A percentile compares a stretch with the other conserved stretches of the same genome.
Conservation (phyloP, 1,284 basidiomycete species). For the Austroboletus niveus region DNA sequence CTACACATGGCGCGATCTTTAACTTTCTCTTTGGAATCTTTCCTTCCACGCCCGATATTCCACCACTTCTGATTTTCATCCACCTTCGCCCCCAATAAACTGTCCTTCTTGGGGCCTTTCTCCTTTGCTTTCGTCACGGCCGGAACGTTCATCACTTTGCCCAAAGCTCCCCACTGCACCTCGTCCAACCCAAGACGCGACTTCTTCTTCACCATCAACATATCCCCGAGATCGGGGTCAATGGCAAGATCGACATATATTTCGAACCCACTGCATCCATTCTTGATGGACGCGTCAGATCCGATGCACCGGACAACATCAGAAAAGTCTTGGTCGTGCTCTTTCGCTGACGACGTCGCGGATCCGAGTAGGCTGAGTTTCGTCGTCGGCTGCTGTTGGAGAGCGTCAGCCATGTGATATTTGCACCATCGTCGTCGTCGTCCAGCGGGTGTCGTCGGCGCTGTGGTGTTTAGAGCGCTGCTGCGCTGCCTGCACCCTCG, state of each 20-base stretch:
- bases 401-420: too few species aligned
- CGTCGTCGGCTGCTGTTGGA: too few species aligned
- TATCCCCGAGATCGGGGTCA: conserved; percentile 65
- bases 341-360: conserved; percentile 29
- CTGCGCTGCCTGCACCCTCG: too few species aligned
- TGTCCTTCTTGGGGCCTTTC: conserved; percentile 30
- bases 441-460: too few species aligned
- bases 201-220: conserved; percentile 77
- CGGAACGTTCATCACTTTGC: conserved; percentile 62
- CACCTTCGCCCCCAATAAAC: conserved; percentile 38
- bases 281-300: conserved; percentile 35
- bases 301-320: conserved; percentile 63
- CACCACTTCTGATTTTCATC: conserved; percentile 74
- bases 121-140: conserved; percentile 28
- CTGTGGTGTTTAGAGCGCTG: too few species aligned
- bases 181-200: conserved; percentile 60
- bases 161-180: conserved; percentile 58
- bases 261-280: conserved; percentile 57
- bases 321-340: conserved; percentile 51
- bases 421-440: too few species aligned
- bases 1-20: conserved; percentile 43
- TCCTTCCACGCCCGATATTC: conserved; percentile 69
- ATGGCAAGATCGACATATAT: conserved; percentile 69
- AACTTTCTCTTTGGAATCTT: conserved; percentile 58
- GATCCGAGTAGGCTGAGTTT: conserved; percentile 52